Evolutionary conservation across 2,329 filamentous ascomycete species (phyloP).

Genomic region (Botrytis paeoniae): DNA sequence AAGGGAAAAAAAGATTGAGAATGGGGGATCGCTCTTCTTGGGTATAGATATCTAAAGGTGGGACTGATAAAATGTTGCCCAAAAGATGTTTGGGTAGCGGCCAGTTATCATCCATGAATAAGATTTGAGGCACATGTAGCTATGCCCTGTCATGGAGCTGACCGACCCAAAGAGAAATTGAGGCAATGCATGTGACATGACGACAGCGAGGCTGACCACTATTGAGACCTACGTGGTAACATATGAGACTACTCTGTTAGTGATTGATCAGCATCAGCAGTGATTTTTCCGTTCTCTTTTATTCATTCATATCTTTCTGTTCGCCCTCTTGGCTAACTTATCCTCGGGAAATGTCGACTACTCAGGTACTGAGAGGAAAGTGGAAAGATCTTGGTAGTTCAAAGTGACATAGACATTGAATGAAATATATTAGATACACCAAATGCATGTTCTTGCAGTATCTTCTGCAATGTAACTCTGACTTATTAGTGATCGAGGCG

Average conservation of each 20-base stretch:
- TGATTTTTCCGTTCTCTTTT: not conserved
- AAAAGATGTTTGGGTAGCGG: not conserved
- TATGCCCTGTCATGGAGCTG: not conserved
- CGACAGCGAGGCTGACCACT: not conserved
- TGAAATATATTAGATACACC: not conserved
- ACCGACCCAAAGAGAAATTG: not conserved
- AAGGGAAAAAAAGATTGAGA: not conserved
- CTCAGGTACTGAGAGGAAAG: not conserved
- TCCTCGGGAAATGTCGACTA: not conserved
- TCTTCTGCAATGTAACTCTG: conserved; percentile 1
- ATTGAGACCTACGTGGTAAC: not conserved
- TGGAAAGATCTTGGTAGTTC: not conserved
- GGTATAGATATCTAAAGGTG: not conserved
- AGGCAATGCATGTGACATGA: conserved; percentile 2
- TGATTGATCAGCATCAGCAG: not conserved
- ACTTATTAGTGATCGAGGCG: not conserved
- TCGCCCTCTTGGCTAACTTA: not conserved
- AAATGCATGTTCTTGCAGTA: not conserved
- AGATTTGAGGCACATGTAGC: not conserved
- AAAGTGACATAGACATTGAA: not conserved
- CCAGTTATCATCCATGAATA: not conserved
- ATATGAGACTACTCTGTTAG: not conserved
- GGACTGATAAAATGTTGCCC: not conserved
- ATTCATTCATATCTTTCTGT: not conserved
- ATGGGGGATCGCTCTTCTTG: not conserved